A percentile compares a stretch with the other conserved stretches of the same genome.
Evolutionary conservation across 139 green algal species (phyloP).

Genomic region (Penium margaritaceum): DNA sequence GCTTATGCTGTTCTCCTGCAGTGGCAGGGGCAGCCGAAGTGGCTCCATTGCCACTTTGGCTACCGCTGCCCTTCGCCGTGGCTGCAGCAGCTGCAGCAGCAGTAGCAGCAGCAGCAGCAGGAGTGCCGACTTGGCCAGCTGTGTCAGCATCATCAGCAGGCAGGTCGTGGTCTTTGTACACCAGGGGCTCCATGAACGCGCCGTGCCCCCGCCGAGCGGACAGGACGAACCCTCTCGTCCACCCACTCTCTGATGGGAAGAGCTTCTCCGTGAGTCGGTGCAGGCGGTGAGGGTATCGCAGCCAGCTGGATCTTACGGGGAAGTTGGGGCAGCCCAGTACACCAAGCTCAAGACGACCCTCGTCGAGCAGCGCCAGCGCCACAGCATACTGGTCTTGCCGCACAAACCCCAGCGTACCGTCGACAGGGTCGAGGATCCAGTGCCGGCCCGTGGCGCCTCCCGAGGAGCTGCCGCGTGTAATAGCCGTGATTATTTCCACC

Average conservation of each 20-base stretch:
- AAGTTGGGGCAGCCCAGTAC: slow-evolving; percentile 56
- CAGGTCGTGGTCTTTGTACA: no score
- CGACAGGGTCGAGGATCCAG: slow-evolving; percentile 55
- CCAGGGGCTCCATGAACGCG: slow-evolving; percentile 39
- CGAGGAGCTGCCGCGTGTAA: slow-evolving; percentile 33
- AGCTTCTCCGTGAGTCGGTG: slow-evolving; percentile 26
- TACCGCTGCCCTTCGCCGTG: no score
- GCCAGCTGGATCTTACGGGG: slow-evolving; percentile 32
- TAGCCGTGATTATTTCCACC: slow-evolving; percentile 42
- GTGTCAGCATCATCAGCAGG: no score
- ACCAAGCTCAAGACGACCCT: slow-evolving; percentile 47
- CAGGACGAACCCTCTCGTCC: neutral
- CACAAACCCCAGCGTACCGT: slow-evolving; percentile 55
- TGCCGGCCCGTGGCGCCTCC: slow-evolving; percentile 43
- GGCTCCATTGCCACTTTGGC: no score
- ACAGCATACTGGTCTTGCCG: slow-evolving; percentile 53
- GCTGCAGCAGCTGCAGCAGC: no score
- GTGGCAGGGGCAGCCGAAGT: no score
- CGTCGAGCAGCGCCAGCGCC: slow-evolving; percentile 49
- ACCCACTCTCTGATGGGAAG: slow-evolving; percentile 12
- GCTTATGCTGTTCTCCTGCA: no score
- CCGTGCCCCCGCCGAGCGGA: neutral
- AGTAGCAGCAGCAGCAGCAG: no score
- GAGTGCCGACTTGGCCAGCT: no score
- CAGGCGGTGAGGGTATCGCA: slow-evolving; percentile 40